Conservation (phyloP, 768 basidiomycete genomes). For the Trametes gibbosa region DNA sequence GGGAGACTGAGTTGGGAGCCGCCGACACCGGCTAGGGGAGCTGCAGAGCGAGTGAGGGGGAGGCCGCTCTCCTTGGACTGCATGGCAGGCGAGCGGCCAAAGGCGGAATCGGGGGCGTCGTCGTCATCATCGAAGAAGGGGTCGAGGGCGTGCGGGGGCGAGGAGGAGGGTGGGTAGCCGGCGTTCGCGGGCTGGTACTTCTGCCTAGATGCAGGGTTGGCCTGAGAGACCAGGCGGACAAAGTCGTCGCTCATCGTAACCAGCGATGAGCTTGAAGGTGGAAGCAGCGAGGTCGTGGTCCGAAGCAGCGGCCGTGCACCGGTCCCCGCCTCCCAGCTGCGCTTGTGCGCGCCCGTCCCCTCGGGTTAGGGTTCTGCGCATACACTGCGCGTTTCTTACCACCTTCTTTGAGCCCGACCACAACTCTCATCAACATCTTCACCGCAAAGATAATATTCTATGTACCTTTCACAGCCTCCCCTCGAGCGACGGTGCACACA, state of each 20-base stretch:
- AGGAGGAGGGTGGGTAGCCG: conserved; percentile 58
- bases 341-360: not conserved
- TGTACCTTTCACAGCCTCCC: no score
- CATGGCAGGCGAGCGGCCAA: conserved; percentile 46
- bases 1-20: conserved; percentile 45
- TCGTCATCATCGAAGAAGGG: conserved; percentile 87
- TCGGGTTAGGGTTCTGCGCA: not conserved
- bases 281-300: conserved; percentile 1
- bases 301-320: not conserved
- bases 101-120: conserved; percentile 65
- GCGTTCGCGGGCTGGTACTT: conserved; percentile 48
- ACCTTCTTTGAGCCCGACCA: no score
- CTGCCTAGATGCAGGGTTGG: conserved; percentile 58
- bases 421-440: no score
- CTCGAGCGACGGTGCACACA: no score
- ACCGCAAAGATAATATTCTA: no score
- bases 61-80: conserved; percentile 49
- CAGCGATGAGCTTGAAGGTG: conserved; percentile 22
- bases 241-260: conserved; percentile 69
- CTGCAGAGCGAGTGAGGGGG: conserved; percentile 57
- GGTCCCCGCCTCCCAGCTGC: not conserved
- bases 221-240: conserved; percentile 65
- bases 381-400: no score
- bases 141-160: conserved; percentile 46
- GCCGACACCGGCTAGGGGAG: conserved; percentile 51